These are phyloP conservation scores for Tulasnella sp. DNA, from an alignment of 768 basidiomycete species.

Conservation along the genomic window DNA sequence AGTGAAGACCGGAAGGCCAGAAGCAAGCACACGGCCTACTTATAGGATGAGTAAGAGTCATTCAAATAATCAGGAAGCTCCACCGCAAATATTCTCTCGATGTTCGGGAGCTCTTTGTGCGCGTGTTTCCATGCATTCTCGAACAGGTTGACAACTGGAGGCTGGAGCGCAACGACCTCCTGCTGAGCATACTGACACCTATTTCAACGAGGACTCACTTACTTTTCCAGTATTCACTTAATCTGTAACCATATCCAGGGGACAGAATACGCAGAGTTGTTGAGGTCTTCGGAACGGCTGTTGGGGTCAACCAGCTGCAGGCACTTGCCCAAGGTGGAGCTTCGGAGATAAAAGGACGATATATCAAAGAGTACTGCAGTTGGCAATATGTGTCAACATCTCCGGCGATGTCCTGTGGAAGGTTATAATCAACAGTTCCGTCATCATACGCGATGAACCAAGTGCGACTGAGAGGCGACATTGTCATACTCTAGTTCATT, in stretches of 20 bases:
- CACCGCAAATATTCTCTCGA: neutral
- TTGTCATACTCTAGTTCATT: neutral
- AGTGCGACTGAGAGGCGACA: conserved; percentile 16
- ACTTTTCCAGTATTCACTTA: neutral
- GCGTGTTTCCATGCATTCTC: neutral
- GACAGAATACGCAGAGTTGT: neutral
- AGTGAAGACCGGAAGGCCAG: neutral
- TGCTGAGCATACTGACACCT: neutral
- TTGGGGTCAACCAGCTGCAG: neutral
- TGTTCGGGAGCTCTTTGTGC: neutral
- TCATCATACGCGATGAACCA: conserved; percentile 10
- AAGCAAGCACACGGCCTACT: neutral
- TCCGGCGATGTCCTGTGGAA: neutral
- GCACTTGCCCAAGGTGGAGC: neutral
- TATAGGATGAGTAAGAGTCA: neutral
- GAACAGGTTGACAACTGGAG: neutral
- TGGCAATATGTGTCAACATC: neutral
- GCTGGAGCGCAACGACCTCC: neutral
- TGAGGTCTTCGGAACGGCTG: neutral
- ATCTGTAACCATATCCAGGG: neutral
- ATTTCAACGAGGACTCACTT: neutral
- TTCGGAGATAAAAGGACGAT: neutral
- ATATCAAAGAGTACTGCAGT: neutral
- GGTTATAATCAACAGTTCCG: neutral
- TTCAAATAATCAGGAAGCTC: neutral